Evolutionary conservation across 176 grass and related monocot genomes (phyloP).

Genomic region (Oryza officinalis): DNA sequence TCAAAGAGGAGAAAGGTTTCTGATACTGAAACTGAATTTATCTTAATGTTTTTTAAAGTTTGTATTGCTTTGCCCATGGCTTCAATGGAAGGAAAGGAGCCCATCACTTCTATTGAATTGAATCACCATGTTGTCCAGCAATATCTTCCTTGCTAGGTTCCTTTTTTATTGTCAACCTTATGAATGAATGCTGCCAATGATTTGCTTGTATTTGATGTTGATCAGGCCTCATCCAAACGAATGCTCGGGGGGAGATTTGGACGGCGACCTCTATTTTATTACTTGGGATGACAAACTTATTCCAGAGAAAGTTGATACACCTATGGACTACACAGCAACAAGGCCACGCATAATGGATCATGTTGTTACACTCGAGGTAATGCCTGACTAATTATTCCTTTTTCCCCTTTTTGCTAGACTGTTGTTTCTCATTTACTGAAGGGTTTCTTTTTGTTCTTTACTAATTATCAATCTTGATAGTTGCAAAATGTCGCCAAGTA

Average conservation of each 20-base stretch:
- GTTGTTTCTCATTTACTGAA: slow-evolving; percentile 4
- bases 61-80: slow-evolving; percentile 17
- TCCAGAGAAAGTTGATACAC: slow-evolving; percentile 70
- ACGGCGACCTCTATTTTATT: slow-evolving; percentile 93
- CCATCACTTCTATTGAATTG: slow-evolving; percentile 10
- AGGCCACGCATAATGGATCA: slow-evolving; percentile 80
- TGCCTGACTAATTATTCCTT: slow-evolving; percentile 12
- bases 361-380: slow-evolving; percentile 87
- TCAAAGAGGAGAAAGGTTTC: slow-evolving; percentile 83
- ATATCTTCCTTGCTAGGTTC: slow-evolving; percentile 21
- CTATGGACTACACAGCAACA: slow-evolving; percentile 90
- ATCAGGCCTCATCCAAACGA: slow-evolving; percentile 95
- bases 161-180: slow-evolving; percentile 7
- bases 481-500: slow-evolving; percentile 6
- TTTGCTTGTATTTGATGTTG: slow-evolving; percentile 18
- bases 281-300: slow-evolving; percentile 87
- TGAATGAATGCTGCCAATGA: slow-evolving; percentile 17
- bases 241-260: slow-evolving; percentile 95
- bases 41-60: not conserved
- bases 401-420: not conserved
- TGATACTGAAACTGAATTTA: slow-evolving; percentile 34
- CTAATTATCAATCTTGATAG: slow-evolving; percentile 1
- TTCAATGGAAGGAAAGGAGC: not conserved
- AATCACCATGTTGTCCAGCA: slow-evolving; percentile 9
- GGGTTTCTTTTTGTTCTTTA: not conserved